Evolutionary conservation across 805 yeast genomes (phyloP), one percentile per base, ranked within the genome.

Genomic region (Debaryomyces prosopidis): DNA sequence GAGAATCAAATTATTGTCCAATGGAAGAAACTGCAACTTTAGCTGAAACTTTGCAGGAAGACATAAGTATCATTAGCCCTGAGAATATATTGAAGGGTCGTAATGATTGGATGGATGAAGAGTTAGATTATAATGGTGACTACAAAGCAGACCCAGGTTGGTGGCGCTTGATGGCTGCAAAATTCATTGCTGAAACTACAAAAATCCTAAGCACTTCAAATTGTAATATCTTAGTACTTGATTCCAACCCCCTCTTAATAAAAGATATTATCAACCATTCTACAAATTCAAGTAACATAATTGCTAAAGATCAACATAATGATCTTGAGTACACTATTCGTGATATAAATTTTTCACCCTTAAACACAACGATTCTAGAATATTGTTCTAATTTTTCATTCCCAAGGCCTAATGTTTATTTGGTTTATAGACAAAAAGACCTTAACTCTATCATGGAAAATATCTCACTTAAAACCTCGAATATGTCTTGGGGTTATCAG

Each of bases 11-110:
- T 2, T 51, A 49, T 14, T 58, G 76, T 1, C 65, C 81, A 1
- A 72, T 77, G 69, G 75, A 74, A 15, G 86, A 81, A 49, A 73
- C 77, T 9, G 63, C 79, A 0, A 57, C 54, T 1, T 53, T 75
- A 31, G 66, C 82, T 15, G 65, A 62, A 35, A 36, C 51, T 0
- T 51, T 84, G 39, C 76, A 79, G 41, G 43, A 43, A 12, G 60
- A 76, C 40, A 48, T 76, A 15, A 44, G 51, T 0, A 33, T 40
- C 0, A 34, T 70, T 2, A 60, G 66, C 0, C 54, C 65, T 1
- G 51, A 63, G 27, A 80, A 78, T 66, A 50, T 81, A 2, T 43
- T 82, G 33, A 73, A 69, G 48, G 79, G 79, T 0, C 48, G 64
- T 1, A 63, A 73, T 1, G 59, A 60, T 50, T 64, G 66, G 54